Conservation (phyloP, 2,329 filamentous ascomycete genomes). For the Aspergillus ochraceoroseus region DNA sequence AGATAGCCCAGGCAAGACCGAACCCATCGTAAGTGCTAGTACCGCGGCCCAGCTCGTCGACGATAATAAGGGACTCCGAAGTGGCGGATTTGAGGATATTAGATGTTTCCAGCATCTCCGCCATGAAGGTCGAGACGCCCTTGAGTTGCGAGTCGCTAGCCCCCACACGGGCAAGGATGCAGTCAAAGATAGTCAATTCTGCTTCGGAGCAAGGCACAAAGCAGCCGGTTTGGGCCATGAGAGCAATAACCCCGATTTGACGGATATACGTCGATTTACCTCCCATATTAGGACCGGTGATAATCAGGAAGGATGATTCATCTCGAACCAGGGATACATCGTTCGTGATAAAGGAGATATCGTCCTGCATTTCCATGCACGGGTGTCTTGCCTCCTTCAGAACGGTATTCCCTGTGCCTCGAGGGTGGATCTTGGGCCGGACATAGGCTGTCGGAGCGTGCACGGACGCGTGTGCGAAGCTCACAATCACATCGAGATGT, state of each 20-base stretch:
- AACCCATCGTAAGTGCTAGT: conserved; percentile 99
- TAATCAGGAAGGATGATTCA: conserved; percentile 85
- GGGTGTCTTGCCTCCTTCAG: conserved; percentile 93
- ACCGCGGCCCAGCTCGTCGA: conserved; percentile 92
- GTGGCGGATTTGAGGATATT: conserved; percentile 98
- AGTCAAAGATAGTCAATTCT: conserved; percentile 93
- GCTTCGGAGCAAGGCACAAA: conserved; percentile 91
- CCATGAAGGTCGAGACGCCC: conserved; percentile 98
- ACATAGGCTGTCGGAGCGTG: conserved; percentile 91
- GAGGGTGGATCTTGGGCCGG: conserved; percentile 80
- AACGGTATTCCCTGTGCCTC: conserved; percentile 80
- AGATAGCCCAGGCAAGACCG: conserved; percentile 97
- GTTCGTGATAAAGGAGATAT: conserved; percentile 97
- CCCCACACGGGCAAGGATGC: conserved; percentile 90
- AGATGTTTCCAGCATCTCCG: conserved; percentile 97
- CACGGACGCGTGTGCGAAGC: conserved; percentile 86
- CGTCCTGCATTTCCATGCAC: conserved; percentile 98
- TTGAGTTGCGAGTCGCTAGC: conserved; percentile 96
- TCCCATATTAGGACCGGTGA: conserved; percentile 98
- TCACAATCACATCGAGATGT: conserved; percentile 91
- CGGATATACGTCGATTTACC: conserved; percentile 98
- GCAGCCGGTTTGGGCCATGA: conserved; percentile 95
- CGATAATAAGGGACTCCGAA: conserved; percentile 92
- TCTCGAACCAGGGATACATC: conserved; percentile 77
- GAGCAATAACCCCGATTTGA: conserved; percentile 90